A percentile compares a stretch with the other conserved stretches of the same genome.
Evolutionary conservation across 192 early-diverging fungal genomes (phyloP).

Genomic region (Entomortierella lignicola): DNA sequence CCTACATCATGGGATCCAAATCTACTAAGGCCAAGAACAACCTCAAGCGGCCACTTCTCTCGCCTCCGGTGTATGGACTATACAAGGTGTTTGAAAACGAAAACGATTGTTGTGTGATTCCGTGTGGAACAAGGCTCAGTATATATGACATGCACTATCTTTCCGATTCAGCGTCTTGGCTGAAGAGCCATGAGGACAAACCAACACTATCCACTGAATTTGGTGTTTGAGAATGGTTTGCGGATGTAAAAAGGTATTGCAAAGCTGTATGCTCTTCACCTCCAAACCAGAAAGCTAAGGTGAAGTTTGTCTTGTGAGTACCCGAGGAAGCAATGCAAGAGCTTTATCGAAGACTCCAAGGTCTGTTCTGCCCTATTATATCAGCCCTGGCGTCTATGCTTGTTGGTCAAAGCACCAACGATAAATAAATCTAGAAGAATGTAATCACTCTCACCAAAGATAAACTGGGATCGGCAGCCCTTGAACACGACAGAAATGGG

Average conservation of each 20-base stretch:
- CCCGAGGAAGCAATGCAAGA: background rate
- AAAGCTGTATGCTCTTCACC: constrained; percentile 6
- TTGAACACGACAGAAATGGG: background rate
- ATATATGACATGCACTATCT: constrained; percentile 6
- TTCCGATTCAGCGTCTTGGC: background rate
- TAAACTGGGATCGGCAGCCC: constrained; percentile 9
- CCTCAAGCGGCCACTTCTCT: background rate
- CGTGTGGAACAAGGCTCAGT: constrained; percentile 22
- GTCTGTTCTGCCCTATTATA: constrained; percentile 23
- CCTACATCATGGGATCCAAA: background rate
- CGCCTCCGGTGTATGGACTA: background rate
- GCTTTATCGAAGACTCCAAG: constrained; percentile 15
- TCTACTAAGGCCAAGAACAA: background rate
- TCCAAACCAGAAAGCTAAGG: constrained; percentile 2
- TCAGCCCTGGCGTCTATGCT: background rate
- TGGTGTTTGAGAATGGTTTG: constrained; percentile 6
- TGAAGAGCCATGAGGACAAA: background rate
- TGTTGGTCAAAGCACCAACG: background rate
- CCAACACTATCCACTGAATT: constrained; percentile 26
- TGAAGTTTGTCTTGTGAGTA: background rate
- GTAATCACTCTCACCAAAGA: constrained; percentile 15
- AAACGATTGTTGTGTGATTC: background rate
- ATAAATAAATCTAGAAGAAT: background rate
- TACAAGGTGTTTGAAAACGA: background rate
- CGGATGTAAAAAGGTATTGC: constrained; percentile 1